Conservation (phyloP, 768 basidiomycete genomes). For the Favolaschia claudopus region DNA sequence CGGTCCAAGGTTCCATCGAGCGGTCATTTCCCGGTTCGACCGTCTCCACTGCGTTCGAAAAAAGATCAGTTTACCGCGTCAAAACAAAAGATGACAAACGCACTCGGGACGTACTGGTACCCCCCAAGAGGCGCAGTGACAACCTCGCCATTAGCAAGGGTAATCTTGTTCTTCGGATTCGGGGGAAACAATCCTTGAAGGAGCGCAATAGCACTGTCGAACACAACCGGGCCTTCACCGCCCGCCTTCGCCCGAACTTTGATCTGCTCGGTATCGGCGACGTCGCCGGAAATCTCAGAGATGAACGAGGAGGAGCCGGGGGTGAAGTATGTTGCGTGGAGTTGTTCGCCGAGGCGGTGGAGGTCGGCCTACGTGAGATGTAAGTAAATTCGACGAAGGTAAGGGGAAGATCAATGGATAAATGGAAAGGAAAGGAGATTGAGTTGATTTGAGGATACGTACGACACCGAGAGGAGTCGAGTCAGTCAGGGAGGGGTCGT, state of each 20-base stretch:
- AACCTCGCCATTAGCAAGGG: conserved; percentile 79
- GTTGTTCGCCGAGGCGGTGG: conserved; percentile 64
- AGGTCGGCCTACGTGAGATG: conserved; percentile 61
- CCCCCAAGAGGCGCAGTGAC: conserved; percentile 79
- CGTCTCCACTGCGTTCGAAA: conserved; percentile 82
- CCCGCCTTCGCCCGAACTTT: conserved; percentile 85
- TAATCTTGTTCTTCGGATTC: conserved; percentile 71
- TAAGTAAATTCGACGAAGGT: neutral
- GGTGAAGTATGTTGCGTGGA: conserved; percentile 74
- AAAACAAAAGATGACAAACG: conserved; percentile 23
- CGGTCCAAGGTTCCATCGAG: conserved; percentile 82
- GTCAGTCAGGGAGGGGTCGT: conserved; percentile 51
- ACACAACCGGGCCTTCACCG: conserved; percentile 83
- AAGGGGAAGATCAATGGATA: neutral
- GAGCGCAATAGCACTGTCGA: conserved; percentile 85
- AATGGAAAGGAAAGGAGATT: neutral
- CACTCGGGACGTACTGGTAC: conserved; percentile 86
- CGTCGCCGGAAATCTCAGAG: conserved; percentile 65
- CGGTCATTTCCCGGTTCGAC: conserved; percentile 85
- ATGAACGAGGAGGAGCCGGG: conserved; percentile 74
- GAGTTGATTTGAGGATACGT: no score
- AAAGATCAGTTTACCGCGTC: neutral
- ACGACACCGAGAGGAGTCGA: conserved; percentile 29
- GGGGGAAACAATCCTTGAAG: conserved; percentile 91
- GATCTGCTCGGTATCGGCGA: conserved; percentile 78